Evolutionary conservation across 1,284 basidiomycete species (phyloP).

Genomic region (Porogramme epimiltina): DNA sequence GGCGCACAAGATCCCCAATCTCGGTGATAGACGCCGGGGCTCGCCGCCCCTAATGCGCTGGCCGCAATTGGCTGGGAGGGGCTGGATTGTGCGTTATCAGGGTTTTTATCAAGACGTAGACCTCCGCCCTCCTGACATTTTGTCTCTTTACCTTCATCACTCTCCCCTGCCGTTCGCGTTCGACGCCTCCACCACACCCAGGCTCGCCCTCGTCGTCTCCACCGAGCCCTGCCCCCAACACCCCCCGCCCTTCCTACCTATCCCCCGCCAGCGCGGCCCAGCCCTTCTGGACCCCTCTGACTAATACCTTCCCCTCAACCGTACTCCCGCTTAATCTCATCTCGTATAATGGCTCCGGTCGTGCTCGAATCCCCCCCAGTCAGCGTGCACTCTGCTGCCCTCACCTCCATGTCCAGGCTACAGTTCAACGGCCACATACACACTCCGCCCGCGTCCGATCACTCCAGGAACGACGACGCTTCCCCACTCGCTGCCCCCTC

Average conservation of each 20-base stretch:
- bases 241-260: constrained; percentile 7
- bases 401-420: constrained; percentile 30
- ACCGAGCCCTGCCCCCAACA: constrained; percentile 1
- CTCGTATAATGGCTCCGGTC: constrained; percentile 31
- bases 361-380: constrained; percentile 32
- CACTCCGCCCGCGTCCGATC: constrained; percentile 35
- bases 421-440: constrained; percentile 34
- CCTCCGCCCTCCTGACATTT: constrained; percentile 24
- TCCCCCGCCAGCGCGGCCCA: neutral
- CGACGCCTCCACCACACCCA: constrained; percentile 10
- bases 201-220: constrained; percentile 8
- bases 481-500: constrained; percentile 29
- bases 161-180: constrained; percentile 14
- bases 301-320: constrained; percentile 17
- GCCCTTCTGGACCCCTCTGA: constrained; percentile 8
- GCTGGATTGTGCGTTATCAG: constrained; percentile 20
- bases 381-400: constrained; percentile 32
- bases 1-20: constrained; percentile 3
- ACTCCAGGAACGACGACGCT: constrained; percentile 30
- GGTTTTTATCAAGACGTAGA: constrained; percentile 24
- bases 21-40: constrained; percentile 18
- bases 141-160: constrained; percentile 24
- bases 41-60: constrained; percentile 16
- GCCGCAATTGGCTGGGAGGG: constrained; percentile 18
- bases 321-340: constrained; percentile 20